Evolutionary conservation across 192 early-diverging fungal species (phyloP), one percentile per base, ranked within the genome.

Genomic region (Oehlia diaphana): DNA sequence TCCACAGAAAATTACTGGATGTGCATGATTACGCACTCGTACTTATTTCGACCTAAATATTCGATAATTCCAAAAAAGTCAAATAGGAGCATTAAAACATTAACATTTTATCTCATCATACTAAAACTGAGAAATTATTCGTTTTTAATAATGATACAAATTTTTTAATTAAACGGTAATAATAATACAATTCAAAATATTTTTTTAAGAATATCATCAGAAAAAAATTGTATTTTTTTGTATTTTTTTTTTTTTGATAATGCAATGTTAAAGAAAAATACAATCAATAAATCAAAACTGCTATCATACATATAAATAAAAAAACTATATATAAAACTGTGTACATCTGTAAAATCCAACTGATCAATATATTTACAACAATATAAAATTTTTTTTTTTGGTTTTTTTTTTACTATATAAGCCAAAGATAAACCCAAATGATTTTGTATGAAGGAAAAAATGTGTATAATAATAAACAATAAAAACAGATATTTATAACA

Each of bases 291-390:
- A 58, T 58, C 53, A 58, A 58, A 58, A 58, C 53, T 58, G 53
- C 16, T 58, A 58, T 58, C 53, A 58, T 58, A 58, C 53, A 58
- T 58, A 58, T 16, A 58, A 21, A 58, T 21, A 58, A 58, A 53
- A 53, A 58, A 58, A 58, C 53, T 58, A 58, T 58, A 58, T 58
- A 58, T 58, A 58, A 58, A 58, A 58, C 53, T 58, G 53, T 58
- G 16, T 58, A 58, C 53, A 58, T 58, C 53, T 58, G 14, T 53
- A 21, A 21, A 19, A 21, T 58, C 19, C 53, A 58, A 58, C 6
- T 21, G 16, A 58, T 5, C 53, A 16, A 58, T 58, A 39, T 39
- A 58, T 58, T 58, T 58, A 58, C 53, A 58, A 58, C 53, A 21
- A 58, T 58, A 21, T 58, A 58, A 21, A 21, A 5, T 14, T 19